Conservation (phyloP, 331 rosid species). For the Spiraea crenata region DNA sequence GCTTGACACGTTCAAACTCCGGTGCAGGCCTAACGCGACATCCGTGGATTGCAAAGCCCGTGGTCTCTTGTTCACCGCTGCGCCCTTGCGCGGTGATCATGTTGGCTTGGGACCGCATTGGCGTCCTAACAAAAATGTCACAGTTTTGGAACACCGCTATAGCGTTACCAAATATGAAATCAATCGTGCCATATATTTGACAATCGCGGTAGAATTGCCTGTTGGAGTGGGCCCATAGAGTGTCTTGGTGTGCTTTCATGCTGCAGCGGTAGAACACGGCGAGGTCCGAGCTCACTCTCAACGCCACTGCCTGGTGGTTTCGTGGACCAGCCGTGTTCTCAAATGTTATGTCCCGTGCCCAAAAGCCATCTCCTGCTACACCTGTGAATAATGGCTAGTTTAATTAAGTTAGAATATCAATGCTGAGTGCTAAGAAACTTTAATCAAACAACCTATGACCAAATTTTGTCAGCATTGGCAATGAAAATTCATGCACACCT, state of each 20-base stretch:
- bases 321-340: conserved; percentile 73
- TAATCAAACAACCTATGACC: no score
- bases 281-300: conserved; percentile 48
- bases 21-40: conserved; percentile 33
- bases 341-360: conserved; percentile 66
- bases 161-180: conserved; percentile 63
- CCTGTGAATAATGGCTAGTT: conserved; percentile 25
- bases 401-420: no score
- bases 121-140: conserved; percentile 50
- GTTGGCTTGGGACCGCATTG: conserved; percentile 45
- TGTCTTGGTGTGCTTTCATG: conserved; percentile 64
- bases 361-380: conserved; percentile 70
- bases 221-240: conserved; percentile 50
- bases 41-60: conserved; percentile 33
- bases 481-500: not conserved
- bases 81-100: conserved; percentile 66
- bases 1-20: not conserved
- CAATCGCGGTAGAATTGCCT: conserved; percentile 72
- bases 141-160: conserved; percentile 46
- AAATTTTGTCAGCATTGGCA: not conserved
- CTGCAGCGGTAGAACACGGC: conserved; percentile 54
- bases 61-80: conserved; percentile 34
- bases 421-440: no score
- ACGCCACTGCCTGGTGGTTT: conserved; percentile 68
- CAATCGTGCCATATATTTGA: conserved; percentile 51